A percentile compares a stretch with the other conserved stretches of the same genome.
These are phyloP conservation scores for Agrocybe pediades DNA, from an alignment of 768 basidiomycete species.

Conservation along the genomic window DNA sequence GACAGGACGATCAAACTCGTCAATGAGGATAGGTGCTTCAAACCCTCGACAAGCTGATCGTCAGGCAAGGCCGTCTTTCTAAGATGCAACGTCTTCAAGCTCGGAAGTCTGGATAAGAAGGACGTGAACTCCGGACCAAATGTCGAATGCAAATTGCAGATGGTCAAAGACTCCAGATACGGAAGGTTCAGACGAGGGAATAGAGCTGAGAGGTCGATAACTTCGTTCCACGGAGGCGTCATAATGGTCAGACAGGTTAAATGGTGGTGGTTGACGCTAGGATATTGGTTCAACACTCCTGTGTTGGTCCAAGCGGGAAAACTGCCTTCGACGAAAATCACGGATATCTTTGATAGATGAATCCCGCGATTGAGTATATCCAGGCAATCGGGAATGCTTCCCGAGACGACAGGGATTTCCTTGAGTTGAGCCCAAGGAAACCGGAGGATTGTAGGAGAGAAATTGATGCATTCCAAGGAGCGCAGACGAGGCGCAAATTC, in stretches of 20 bases:
- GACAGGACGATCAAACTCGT: slow-evolving; percentile 36
- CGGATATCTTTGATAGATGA: slow-evolving; percentile 26
- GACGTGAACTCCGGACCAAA: slow-evolving; percentile 32
- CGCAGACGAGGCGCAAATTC: slow-evolving; percentile 29
- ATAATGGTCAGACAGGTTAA: slow-evolving; percentile 38
- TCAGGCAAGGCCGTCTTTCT: slow-evolving; percentile 38
- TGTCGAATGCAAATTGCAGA: slow-evolving; percentile 38
- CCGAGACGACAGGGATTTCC: slow-evolving; percentile 32
- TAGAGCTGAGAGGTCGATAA: slow-evolving; percentile 33
- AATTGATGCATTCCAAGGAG: slow-evolving; percentile 36
- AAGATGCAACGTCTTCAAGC: slow-evolving; percentile 36
- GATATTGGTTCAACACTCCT: slow-evolving; percentile 12
- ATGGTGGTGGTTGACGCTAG: slow-evolving; percentile 29
- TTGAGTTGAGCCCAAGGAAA: slow-evolving; percentile 36
- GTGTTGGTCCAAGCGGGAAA: slow-evolving; percentile 8
- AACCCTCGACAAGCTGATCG: slow-evolving; percentile 32
- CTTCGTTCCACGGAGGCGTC: slow-evolving; percentile 36
- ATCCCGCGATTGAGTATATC: slow-evolving; percentile 29
- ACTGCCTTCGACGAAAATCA: slow-evolving; percentile 29
- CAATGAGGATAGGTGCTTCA: slow-evolving; percentile 33
- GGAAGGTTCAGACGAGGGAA: slow-evolving; percentile 38
- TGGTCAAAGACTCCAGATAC: slow-evolving; percentile 35
- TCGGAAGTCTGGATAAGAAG: slow-evolving; percentile 34
- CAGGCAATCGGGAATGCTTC: slow-evolving; percentile 32
- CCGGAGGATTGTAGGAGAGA: slow-evolving; percentile 31